Conservation (phyloP, 352 stramenopile species). For the Phytophthora colocasiae region DNA sequence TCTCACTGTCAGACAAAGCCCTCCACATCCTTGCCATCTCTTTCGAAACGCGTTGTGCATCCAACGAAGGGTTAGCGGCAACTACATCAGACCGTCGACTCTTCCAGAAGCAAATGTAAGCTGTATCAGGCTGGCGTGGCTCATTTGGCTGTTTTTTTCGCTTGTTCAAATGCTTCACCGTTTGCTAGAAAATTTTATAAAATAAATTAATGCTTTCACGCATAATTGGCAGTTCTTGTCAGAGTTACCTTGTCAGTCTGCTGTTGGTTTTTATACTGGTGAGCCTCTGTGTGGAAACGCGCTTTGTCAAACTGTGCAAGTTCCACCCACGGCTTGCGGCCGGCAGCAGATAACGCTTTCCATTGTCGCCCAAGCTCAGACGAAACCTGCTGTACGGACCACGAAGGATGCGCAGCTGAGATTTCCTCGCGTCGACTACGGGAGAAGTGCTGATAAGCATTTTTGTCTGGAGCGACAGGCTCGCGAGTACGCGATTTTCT, state of each 20-base stretch:
- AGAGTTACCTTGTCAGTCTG: conserved; percentile 15
- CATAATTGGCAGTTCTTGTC: background rate
- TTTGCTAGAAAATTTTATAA: conserved; percentile 2
- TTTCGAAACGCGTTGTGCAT: conserved; percentile 50
- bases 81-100: conserved; percentile 51
- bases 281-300: conserved; percentile 49
- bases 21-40: conserved; percentile 63
- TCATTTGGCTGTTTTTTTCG: conserved; percentile 50
- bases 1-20: conserved; percentile 43
- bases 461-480: conserved; percentile 34
- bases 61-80: conserved; percentile 45
- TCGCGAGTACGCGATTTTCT: too few relatives aligned
- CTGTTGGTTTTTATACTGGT: conserved; percentile 29
- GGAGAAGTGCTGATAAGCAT: conserved; percentile 65
- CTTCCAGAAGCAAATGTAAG: conserved; percentile 77
- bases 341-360: conserved; percentile 47
- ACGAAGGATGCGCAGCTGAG: conserved; percentile 39
- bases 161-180: conserved; percentile 29
- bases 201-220: background rate
- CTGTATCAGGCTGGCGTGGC: conserved; percentile 61
- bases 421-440: conserved; percentile 43
- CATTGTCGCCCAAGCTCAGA: conserved; percentile 59
- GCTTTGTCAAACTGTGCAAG: conserved; percentile 68
- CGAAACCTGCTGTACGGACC: conserved; percentile 58
- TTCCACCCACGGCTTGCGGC: conserved; percentile 60